Evolutionary conservation across 2,329 filamentous ascomycete genomes (phyloP).

Genomic region (Tolypocladium cylindrosporum): DNA sequence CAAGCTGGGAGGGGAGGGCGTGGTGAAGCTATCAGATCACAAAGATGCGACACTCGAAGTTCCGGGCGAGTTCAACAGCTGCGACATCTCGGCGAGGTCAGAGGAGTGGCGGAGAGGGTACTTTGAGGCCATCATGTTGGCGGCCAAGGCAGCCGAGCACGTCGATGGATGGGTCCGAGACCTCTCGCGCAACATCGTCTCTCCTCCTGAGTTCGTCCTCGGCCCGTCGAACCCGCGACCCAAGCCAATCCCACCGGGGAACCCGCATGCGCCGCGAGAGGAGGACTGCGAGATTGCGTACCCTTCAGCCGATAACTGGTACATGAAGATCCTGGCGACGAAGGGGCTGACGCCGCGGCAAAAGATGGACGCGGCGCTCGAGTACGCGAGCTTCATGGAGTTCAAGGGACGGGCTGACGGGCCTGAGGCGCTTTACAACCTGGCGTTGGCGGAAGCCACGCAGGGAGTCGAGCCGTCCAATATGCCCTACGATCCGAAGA

Average conservation of each 20-base stretch:
- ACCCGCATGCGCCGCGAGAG: conserved; percentile 55
- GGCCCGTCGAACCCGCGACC: conserved; percentile 79
- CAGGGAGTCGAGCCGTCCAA: conserved; percentile 35
- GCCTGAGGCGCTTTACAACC: conserved; percentile 62
- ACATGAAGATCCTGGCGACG: conserved; percentile 72
- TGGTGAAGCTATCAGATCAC: conserved; percentile 44
- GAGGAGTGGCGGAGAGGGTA: conserved; percentile 84
- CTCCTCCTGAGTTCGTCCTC: conserved; percentile 62
- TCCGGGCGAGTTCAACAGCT: conserved; percentile 49
- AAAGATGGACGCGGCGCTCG: conserved; percentile 69
- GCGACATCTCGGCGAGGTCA: conserved; percentile 64
- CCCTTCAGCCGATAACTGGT: conserved; percentile 63
- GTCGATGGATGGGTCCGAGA: conserved; percentile 72
- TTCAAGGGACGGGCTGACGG: conserved; percentile 59
- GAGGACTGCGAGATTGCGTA: conserved; percentile 66
- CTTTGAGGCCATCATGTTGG: conserved; percentile 69
- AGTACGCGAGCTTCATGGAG: conserved; percentile 77
- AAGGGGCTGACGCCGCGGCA: conserved; percentile 71
- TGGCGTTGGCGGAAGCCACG: conserved; percentile 67
- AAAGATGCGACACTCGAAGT: conserved; percentile 63
- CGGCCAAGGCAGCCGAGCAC: conserved; percentile 67
- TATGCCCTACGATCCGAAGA: conserved; percentile 45
- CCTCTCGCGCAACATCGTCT: conserved; percentile 53
- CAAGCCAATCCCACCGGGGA: conserved; percentile 57
- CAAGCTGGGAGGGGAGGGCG: conserved; percentile 54